Conservation (phyloP, 1,139 yeast genomes). For the Magnusiomyces tetraspermus region DNA sequence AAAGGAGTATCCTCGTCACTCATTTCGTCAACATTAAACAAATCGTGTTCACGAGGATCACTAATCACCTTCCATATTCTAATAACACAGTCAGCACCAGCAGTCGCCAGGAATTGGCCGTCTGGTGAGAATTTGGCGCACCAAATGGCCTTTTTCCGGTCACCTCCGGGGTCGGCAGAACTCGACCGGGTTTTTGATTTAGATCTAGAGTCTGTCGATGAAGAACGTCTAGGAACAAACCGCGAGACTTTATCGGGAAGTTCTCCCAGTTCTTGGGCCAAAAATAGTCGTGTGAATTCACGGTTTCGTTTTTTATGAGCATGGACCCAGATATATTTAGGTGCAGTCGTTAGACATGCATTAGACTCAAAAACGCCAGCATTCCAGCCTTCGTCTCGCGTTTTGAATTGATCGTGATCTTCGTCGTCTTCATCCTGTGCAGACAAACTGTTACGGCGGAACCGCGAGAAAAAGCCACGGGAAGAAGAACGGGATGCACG, state of each 20-base stretch:
- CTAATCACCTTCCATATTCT: constrained; percentile 74
- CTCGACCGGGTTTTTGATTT: constrained; percentile 1
- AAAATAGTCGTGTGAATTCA: constrained; percentile 48
- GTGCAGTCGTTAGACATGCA: constrained; percentile 27
- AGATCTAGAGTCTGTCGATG: not conserved
- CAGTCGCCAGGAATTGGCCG: constrained; percentile 76
- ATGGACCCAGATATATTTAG: constrained; percentile 33
- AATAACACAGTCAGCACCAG: constrained; percentile 63
- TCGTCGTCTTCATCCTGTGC: constrained; percentile 8
- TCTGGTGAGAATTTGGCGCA: constrained; percentile 64
- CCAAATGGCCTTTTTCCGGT: constrained; percentile 47
- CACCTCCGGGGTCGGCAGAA: not conserved
- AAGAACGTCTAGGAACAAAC: constrained; percentile 5
- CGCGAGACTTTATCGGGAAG: not conserved
- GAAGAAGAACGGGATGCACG: not conserved
- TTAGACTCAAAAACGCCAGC: constrained; percentile 30
- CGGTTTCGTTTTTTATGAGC: constrained; percentile 29
- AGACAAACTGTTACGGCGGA: not conserved
- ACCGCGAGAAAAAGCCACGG: constrained; percentile 6
- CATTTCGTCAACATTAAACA: constrained; percentile 9
- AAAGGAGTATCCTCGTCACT: constrained; percentile 17
- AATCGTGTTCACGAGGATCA: constrained; percentile 20
- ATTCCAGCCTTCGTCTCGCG: constrained; percentile 30
- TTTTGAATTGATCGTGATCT: constrained; percentile 4
- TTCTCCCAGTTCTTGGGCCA: constrained; percentile 65